phyloP scores from a whole-genome alignment of 768 basidiomycete species.

The Leccinum disarticulatum region DNA sequence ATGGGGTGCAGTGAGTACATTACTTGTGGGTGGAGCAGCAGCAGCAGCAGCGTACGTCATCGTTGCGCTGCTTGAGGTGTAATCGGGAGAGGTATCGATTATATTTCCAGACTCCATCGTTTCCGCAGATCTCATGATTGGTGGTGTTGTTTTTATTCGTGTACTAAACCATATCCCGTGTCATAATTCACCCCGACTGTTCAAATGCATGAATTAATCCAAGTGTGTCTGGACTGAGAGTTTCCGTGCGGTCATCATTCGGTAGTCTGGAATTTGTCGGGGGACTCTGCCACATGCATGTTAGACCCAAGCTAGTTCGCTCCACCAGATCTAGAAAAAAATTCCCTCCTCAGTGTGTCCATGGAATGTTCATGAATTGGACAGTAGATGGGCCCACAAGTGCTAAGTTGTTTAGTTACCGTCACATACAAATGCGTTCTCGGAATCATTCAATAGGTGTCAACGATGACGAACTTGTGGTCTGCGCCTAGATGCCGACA shows the following conservation, averaged over 20 bases:
- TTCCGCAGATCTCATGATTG: not conserved
- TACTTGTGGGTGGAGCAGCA: slow-evolving; percentile 87
- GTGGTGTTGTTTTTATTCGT: not conserved
- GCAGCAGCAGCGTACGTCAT: slow-evolving; percentile 72
- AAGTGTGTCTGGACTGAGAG: too few relatives aligned
- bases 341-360: not conserved
- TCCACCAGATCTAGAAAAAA: too few relatives aligned
- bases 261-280: slow-evolving; percentile 4
- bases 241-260: slow-evolving; percentile 5
- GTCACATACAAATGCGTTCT: not conserved
- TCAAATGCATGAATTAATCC: not conserved
- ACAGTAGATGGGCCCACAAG: too few relatives aligned
- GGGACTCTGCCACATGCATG: not conserved
- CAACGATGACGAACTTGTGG: not conserved
- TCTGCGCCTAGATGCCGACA: not conserved
- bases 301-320: not conserved
- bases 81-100: not conserved
- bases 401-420: not conserved
- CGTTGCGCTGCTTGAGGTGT: slow-evolving; percentile 49
- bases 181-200: not conserved
- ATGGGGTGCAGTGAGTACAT: slow-evolving; percentile 84
- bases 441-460: too few relatives aligned
- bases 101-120: not conserved
- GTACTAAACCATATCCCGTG: slow-evolving; percentile 2
- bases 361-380: too few relatives aligned